Evolutionary conservation across 345 rosid species (phyloP).

Genomic region (Sisymbrium irio): DNA sequence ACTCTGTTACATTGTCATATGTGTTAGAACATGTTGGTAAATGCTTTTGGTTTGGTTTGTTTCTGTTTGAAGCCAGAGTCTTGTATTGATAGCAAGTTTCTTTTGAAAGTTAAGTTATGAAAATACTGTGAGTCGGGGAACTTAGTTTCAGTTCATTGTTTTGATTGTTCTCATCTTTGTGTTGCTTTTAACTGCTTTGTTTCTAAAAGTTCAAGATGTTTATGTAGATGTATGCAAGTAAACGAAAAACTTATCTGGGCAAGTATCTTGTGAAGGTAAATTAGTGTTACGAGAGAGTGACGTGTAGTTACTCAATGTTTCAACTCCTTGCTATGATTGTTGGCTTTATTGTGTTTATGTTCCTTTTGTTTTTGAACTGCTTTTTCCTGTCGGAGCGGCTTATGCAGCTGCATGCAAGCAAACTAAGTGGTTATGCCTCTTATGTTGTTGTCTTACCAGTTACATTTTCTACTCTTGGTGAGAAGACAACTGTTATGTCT

Average conservation of each 20-base stretch:
- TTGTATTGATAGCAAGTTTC: not conserved
- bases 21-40: not conserved
- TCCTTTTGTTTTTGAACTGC: not conserved
- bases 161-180: not conserved
- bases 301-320: not conserved
- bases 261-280: conserved; percentile 14
- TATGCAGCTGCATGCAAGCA: not conserved
- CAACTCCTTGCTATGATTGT: conserved; percentile 19
- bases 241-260: not conserved
- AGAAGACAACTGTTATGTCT: conserved; percentile 97
- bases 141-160: not conserved
- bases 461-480: conserved; percentile 84
- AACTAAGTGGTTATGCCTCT: conserved; percentile 13
- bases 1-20: conserved; percentile 17
- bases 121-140: not conserved
- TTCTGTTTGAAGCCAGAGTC: not conserved
- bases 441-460: conserved; percentile 42
- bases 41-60: not conserved
- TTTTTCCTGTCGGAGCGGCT: not conserved
- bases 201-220: not conserved
- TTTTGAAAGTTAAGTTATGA: not conserved
- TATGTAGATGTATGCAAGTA: not conserved
- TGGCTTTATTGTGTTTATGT: conserved; percentile 12
- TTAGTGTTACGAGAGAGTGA: not conserved
- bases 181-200: not conserved